phyloP scores from a whole-genome alignment of 176 grass and related monocot species.

The Oryza glaberrima region DNA sequence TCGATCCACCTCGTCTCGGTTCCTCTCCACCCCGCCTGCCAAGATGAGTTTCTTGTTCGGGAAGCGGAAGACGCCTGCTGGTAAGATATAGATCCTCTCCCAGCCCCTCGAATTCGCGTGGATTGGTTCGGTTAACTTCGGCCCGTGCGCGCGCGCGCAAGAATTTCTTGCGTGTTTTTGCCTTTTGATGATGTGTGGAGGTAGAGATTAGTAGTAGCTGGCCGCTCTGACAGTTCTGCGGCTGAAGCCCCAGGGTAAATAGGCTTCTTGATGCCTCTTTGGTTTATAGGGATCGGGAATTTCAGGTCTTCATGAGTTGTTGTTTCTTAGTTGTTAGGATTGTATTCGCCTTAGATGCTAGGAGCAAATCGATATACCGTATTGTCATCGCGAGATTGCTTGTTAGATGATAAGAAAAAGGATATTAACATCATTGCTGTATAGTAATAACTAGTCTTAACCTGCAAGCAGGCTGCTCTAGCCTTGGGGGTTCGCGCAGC shows the following conservation, averaged over 20 bases:
- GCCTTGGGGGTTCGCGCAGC: too few species aligned
- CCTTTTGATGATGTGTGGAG: not conserved
- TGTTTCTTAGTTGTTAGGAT: not conserved
- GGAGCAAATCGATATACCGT: not conserved
- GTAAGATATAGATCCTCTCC: slow-evolving; percentile 29
- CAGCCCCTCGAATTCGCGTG: not conserved
- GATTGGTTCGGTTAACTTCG: not conserved
- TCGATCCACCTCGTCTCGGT: not conserved
- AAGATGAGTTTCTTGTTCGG: slow-evolving; percentile 88
- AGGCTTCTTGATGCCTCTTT: not conserved
- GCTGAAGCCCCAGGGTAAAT: not conserved
- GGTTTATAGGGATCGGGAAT: not conserved
- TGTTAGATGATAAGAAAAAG: not conserved
- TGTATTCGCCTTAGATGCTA: not conserved
- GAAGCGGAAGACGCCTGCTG: slow-evolving; percentile 76
- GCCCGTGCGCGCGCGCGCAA: not conserved
- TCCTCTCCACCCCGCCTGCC: not conserved
- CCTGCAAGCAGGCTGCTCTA: too few species aligned
- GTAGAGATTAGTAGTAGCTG: not conserved
- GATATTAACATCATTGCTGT: too few species aligned
- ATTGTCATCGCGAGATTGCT: too few species aligned
- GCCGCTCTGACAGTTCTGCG: not conserved
- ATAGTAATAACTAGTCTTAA: too few species aligned
- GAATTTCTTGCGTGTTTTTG: not conserved
- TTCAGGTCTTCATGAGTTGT: not conserved